A percentile compares a stretch with the other conserved stretches of the same genome.
Evolutionary conservation across 2,329 filamentous ascomycete genomes (phyloP).

Genomic region (Ceratocystis cacaofunesta): DNA sequence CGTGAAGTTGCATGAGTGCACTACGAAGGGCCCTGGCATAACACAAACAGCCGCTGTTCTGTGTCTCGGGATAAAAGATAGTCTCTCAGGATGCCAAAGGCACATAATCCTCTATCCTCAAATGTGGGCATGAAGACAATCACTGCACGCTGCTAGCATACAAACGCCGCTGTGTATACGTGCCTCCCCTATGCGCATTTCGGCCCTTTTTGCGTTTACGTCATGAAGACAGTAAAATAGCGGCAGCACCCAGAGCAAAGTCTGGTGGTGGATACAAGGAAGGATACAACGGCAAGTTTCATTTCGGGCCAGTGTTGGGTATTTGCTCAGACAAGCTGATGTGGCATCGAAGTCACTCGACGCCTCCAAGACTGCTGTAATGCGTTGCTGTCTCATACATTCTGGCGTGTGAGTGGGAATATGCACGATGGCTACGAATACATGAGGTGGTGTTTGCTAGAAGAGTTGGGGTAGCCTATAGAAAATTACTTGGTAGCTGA

Average conservation of each 20-base stretch:
- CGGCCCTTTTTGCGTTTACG: conserved; percentile 1
- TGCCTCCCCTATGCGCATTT: background rate
- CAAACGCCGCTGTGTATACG: background rate
- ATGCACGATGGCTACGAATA: background rate
- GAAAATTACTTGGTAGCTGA: background rate
- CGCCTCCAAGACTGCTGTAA: background rate
- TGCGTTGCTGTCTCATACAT: background rate
- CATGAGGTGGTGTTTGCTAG: background rate
- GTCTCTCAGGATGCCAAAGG: background rate
- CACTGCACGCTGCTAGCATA: background rate
- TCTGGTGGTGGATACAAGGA: background rate
- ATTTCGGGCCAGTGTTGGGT: background rate
- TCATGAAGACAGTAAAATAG: background rate
- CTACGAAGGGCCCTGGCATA: too few relatives aligned
- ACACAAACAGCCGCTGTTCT: too few relatives aligned
- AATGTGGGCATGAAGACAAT: background rate
- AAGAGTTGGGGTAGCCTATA: background rate
- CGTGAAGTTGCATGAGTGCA: too few relatives aligned
- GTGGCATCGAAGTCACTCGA: background rate
- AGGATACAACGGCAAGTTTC: background rate
- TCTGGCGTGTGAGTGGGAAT: background rate
- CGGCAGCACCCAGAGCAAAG: background rate
- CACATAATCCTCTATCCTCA: background rate
- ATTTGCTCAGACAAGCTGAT: background rate
- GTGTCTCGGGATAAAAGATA: too few relatives aligned